Base-by-base conservation (phyloP, 495 filamentous ascomycete genomes). In the Pseudevernia furfuracea region DNA sequence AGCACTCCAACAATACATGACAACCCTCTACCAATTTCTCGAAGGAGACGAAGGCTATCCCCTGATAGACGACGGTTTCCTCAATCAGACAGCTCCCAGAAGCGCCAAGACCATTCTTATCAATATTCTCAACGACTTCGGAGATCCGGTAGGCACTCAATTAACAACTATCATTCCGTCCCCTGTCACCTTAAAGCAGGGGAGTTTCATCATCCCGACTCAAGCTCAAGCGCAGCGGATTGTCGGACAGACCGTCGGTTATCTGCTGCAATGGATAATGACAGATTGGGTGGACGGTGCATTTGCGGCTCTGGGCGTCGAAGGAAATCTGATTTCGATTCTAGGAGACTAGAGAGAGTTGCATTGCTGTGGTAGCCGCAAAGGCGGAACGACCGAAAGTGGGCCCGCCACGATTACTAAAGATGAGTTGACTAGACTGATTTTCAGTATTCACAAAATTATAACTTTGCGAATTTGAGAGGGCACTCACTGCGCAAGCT, bases 1-100 rank as follows among this genome's bases (percentile, higher is more conserved):
- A 58, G 55, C 55, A 11, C 30, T 58, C 8, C 55, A 58, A 58
- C 55, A 58, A 37, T 39, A 36, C 55, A 36, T 36, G 32, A 58
- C 55, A 3, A 15, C 28, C 11, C 55, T 58, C 28, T 58, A 58
- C 55, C 32, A 58, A 10, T 25, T 34, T n/a, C 2, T 58, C 32
- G 25, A n/a, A 36, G 37, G 30, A n/a, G 55, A 58, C 4, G 0
- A 34, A n/a, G 25, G 55, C 55, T 1, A 12, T 4, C 3, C 55
- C 7, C 25, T n/a, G 3, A 10, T 58, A 2, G 7, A 10, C 4
- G 12, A 1, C 30, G 55, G 9, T 0, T 58, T 36, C 19, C 19
- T 36, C 1, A 36, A 17, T 14, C 55, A 36, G 19, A 15, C 55
- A 25, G 19, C 30, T 8, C 32, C 30, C 55, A 34, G 37, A 58